Percentiles rank a stretch among this genome's conserved stretches.
phyloP scores from a whole-genome alignment of 257 asterid genomes.

The Ilex asprella region DNA sequence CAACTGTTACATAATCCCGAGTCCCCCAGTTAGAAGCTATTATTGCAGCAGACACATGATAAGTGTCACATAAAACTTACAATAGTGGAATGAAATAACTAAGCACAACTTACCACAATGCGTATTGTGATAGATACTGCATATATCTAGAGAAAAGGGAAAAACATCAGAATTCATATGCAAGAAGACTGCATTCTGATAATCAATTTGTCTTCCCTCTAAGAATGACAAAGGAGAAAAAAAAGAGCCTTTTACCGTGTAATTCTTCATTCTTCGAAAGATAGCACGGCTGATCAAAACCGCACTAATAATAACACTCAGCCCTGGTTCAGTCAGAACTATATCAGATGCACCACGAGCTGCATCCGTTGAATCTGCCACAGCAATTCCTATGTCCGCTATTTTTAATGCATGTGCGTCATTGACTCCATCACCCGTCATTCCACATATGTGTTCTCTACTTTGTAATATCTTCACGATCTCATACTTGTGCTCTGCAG shows the following conservation, averaged over 20 bases:
- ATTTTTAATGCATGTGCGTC: slow-evolving; percentile 63
- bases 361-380: slow-evolving; percentile 66
- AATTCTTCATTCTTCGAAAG: slow-evolving; percentile 67
- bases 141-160: slow-evolving; percentile 39
- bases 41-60: no score
- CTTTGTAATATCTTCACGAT: slow-evolving; percentile 55
- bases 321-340: slow-evolving; percentile 61
- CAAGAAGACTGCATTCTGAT: no score
- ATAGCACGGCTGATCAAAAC: slow-evolving; percentile 64
- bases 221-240: no score
- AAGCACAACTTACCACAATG: slow-evolving; percentile 47
- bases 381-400: slow-evolving; percentile 69
- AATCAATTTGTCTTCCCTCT: no score
- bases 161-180: background rate
- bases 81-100: no score
- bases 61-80: no score
- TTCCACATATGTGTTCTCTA: slow-evolving; percentile 53
- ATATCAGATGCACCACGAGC: slow-evolving; percentile 65
- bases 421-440: slow-evolving; percentile 72
- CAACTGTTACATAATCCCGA: slow-evolving; percentile 24
- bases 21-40: background rate
- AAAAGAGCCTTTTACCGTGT: slow-evolving; percentile 24
- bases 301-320: slow-evolving; percentile 60
- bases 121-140: slow-evolving; percentile 71
- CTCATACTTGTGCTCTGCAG: slow-evolving; percentile 61